Conservation (phyloP, 257 asterid genomes). For the Handroanthus guayacan region DNA sequence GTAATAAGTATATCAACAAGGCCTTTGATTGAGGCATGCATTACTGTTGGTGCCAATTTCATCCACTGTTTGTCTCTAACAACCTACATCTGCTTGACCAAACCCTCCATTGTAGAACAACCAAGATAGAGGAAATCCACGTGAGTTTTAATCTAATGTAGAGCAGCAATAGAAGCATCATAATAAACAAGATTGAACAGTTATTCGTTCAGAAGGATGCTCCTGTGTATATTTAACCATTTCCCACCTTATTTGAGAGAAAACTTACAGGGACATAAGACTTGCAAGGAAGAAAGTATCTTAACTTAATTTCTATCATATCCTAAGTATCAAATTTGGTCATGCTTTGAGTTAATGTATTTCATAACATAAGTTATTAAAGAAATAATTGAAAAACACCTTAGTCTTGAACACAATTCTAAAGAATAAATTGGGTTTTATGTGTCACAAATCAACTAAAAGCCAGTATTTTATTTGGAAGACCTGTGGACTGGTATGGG, state of each 20-base stretch:
- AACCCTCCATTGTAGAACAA: background rate
- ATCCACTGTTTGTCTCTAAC: background rate
- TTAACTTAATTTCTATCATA: no score
- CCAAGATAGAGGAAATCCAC: background rate
- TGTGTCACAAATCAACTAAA: background rate
- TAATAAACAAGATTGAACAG: background rate
- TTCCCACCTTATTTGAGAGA: background rate
- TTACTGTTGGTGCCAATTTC: background rate
- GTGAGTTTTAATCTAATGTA: background rate
- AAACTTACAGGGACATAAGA: background rate
- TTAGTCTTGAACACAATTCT: background rate
- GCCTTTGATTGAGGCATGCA: background rate
- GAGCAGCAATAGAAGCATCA: background rate
- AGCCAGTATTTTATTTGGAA: background rate
- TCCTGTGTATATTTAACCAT: background rate
- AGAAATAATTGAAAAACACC: background rate
- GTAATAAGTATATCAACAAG: background rate
- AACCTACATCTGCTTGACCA: background rate
- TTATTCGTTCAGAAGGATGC: background rate
- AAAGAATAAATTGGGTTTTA: background rate
- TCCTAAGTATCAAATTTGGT: background rate
- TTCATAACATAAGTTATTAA: background rate
- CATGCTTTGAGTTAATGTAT: background rate
- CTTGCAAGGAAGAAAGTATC: background rate
- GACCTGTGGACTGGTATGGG: background rate